Evolutionary conservation across 2,329 filamentous ascomycete species (phyloP), one percentile per base, ranked within the genome.

Genomic region (Hypoxylon sp.): DNA sequence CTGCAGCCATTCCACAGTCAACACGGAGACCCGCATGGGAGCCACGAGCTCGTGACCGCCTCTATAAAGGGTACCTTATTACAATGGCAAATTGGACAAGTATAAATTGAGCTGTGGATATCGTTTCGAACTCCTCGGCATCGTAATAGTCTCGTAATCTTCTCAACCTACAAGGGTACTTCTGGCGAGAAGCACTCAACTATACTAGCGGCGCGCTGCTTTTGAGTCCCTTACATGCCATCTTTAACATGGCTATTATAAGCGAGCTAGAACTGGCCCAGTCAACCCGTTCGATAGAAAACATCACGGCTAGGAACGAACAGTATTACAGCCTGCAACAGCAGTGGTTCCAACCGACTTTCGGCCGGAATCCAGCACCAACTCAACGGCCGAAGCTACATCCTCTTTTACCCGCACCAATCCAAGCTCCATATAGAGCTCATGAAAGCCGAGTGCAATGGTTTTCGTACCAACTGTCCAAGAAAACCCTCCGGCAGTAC

Each of bases 381-480:
- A 11, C 2, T 3, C 45, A 53, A 8, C 2, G 8, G 2, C 19
- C 23, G n/a, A 27, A n/a, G 8, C 39, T 30, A 23, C 53, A n/a
- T 16, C 30, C 11, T 12, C 39, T 8, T 12, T 6, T 27, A 7
- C 19, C 53, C 2, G 25, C 8, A 29, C 8, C n/a, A 2, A 39
- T 6, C 12, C 30, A 32, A 4, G 2, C 5, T 2, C 14, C n/a
- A 30, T 32, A 19, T 11, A n/a, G 14, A 2, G 8, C 29, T 5
- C 55, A 63, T 12, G 37, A 32, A 1, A 25, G 21, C 21, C 30
- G 30, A 14, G 54, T 62, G 12, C 58, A 63, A 14, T 46, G 39
- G 53, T 53, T 62, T 25, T 54, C 67, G 5, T 59, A 32, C 9
- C 58, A 48, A 7, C 30, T 69, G 9, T 63, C 63, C 2, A 61